These are phyloP conservation scores for Citrus glauca DNA, from an alignment of 345 rosid genomes.

Conservation along the genomic window DNA sequence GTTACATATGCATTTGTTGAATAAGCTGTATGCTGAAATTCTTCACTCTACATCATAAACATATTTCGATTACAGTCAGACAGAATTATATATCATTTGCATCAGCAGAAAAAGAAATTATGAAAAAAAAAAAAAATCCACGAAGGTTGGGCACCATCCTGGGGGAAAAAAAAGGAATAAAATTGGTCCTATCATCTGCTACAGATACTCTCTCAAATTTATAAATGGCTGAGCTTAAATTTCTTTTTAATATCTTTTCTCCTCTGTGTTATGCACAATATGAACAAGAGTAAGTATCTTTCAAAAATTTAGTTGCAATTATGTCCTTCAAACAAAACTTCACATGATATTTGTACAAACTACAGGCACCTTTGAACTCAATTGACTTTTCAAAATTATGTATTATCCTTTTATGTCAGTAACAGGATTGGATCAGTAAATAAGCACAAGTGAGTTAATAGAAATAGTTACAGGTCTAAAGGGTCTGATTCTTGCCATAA, in stretches of 20 bases:
- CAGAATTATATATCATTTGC: neutral
- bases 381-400: neutral
- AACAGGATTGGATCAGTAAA: neutral
- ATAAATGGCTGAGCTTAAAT: neutral
- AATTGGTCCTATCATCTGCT: neutral
- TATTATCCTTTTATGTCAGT: neutral
- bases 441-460: neutral
- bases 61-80: neutral
- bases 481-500: neutral
- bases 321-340: neutral
- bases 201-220: neutral
- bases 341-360: neutral
- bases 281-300: neutral
- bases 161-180: neutral
- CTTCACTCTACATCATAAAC: constrained; percentile 64
- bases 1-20: constrained; percentile 90
- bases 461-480: neutral
- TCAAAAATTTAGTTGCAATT: neutral
- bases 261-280: neutral
- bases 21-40: constrained; percentile 92
- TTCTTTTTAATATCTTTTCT: neutral
- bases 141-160: neutral
- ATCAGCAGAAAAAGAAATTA: neutral
- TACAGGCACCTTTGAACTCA: neutral
- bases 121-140: neutral